Evolutionary conservation across 2,329 filamentous ascomycete genomes (phyloP), one percentile per base, ranked within the genome.

Genomic region (Plenodomus biglobosus): DNA sequence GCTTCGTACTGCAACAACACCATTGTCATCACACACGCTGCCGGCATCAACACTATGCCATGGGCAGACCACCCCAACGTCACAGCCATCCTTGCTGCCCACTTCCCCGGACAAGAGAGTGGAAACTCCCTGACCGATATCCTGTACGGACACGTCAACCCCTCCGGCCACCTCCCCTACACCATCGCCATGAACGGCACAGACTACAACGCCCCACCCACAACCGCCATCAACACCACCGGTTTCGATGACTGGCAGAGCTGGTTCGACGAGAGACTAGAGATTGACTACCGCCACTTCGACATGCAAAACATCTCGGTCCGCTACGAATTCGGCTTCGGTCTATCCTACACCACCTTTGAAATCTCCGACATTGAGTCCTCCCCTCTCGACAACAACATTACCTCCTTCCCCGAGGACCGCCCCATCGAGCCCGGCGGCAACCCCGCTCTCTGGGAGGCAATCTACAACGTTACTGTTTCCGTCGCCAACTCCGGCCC

Each of bases 141-240:
- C 2, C 76, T 96, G 2, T 90, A 92, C 50, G 92, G 92, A 7
- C 80, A 86, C 19, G 80, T 85, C 10, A 92, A 90, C 62, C 85
- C 86, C 0, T 90, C 84, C 41, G 91, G 92, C 17, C 86, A 88
- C 48, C 76, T 96, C 2, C 91, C 92, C 0, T 96, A 95, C 73
- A 95, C 90, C 1, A 87, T 96, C 38, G 90, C 88, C 8, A 85
- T 85, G 61, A 78, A 78, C 1, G 76, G 86, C 1, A 76, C 80
- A 22, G 90, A 96, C 66, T 92, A 94, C 61, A 60, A 64, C 20
- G 64, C 65, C 3, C 65, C 82, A 0, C 69, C 72, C 19, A 72
- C 61, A 17, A 69, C 66, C 16, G 71, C 67, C 32, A 68, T 69
- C 41, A 74, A 75, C 55, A 72, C 69, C 8, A 68, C 62, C 11